Conservation (phyloP, 139 green algal species). For the Raphidocelis subcapitata region DNA sequence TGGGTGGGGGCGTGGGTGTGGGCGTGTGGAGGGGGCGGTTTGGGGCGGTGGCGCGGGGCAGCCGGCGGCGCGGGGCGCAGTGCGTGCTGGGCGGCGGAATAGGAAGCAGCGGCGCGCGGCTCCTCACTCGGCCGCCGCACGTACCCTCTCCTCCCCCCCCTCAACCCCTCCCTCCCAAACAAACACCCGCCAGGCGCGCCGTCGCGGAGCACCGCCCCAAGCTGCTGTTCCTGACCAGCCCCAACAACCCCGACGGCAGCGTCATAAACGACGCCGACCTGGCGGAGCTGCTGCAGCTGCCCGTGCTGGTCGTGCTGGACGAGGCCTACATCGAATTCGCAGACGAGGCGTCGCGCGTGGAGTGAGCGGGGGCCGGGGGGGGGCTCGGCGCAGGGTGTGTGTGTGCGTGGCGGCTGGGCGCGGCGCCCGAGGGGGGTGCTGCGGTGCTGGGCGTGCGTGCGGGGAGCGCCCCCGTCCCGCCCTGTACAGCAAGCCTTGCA, state of each 20-base stretch:
- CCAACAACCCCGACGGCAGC: slow-evolving; percentile 98
- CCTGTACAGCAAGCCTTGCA: too few relatives aligned
- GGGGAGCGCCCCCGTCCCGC: slow-evolving; percentile 24
- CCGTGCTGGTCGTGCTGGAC: slow-evolving; percentile 96
- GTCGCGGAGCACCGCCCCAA: slow-evolving; percentile 87
- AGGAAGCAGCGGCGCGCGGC: background rate
- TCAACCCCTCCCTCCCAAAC: background rate
- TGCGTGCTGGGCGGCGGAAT: too few relatives aligned
- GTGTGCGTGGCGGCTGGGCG: slow-evolving; percentile 1
- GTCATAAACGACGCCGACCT: slow-evolving; percentile 87
- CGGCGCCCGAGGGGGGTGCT: background rate
- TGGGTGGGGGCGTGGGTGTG: slow-evolving; percentile 20
- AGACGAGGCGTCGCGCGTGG: slow-evolving; percentile 52
- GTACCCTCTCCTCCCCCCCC: background rate
- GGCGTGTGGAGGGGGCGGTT: background rate
- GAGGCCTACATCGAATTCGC: slow-evolving; percentile 99
- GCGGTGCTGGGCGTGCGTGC: background rate
- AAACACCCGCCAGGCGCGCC: slow-evolving; percentile 40
- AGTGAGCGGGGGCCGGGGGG: background rate
- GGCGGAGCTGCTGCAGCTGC: slow-evolving; percentile 72
- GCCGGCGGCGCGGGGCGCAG: background rate
- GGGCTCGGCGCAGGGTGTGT: too few relatives aligned
- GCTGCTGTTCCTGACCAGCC: slow-evolving; percentile 97
- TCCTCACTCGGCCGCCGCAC: too few relatives aligned
- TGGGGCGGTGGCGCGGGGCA: background rate